Conservation (phyloP, 1,139 yeast species). For the Entelexis paramagnoliae region DNA sequence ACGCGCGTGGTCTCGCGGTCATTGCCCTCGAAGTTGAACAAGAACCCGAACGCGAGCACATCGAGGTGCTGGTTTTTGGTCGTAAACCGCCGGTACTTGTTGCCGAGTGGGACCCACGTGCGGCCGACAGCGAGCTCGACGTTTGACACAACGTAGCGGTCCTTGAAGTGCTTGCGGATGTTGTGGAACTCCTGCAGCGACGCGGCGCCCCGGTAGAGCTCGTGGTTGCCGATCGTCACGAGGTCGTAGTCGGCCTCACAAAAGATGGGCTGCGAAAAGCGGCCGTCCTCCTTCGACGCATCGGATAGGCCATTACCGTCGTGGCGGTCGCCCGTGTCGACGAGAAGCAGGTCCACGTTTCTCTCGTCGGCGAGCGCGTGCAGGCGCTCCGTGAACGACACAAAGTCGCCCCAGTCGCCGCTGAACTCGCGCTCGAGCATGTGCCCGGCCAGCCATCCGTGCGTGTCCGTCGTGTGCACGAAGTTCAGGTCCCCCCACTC, state of each 20-base stretch:
- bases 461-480: constrained; percentile 90
- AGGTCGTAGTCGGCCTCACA: constrained; percentile 62
- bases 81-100: constrained; percentile 50
- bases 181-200: constrained; percentile 49
- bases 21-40: constrained; percentile 62
- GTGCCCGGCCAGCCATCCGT: constrained; percentile 85
- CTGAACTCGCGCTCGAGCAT: constrained; percentile 59
- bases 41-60: constrained; percentile 63
- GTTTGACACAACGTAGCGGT: constrained; percentile 65
- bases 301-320: constrained; percentile 91
- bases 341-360: constrained; percentile 54
- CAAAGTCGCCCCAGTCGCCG: constrained; percentile 89
- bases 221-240: constrained; percentile 86
- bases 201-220: constrained; percentile 62
- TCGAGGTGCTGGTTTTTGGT: constrained; percentile 47
- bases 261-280: constrained; percentile 52
- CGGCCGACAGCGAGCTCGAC: constrained; percentile 50
- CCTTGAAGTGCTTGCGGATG: constrained; percentile 50
- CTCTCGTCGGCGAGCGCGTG: constrained; percentile 35
- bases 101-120: constrained; percentile 54
- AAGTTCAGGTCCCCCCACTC: constrained; percentile 67
- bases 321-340: constrained; percentile 89
- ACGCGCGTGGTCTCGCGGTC: constrained; percentile 68
- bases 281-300: constrained; percentile 63
- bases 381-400: constrained; percentile 54